Evolutionary conservation across 306 rosid genomes (phyloP).

Genomic region (Inga leiocalycina): DNA sequence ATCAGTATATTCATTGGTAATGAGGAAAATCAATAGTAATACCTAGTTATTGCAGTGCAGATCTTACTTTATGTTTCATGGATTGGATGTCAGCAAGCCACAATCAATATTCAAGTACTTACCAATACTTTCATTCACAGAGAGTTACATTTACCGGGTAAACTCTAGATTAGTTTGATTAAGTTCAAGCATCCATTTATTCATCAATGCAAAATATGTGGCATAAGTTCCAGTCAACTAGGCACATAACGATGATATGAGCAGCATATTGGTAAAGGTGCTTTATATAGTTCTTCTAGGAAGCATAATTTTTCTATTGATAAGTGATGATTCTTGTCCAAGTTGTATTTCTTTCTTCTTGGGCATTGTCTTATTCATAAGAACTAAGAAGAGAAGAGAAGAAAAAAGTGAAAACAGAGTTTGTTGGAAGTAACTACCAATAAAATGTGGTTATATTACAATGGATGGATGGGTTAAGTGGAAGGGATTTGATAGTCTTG

Average conservation of each 20-base stretch:
- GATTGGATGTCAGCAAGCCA: slow-evolving; percentile 73
- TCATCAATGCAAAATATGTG: neutral
- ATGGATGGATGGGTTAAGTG: neutral
- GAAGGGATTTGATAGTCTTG: neutral
- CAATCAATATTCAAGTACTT: slow-evolving; percentile 71
- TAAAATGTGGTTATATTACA: neutral
- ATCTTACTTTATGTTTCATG: slow-evolving; percentile 95
- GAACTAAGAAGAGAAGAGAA: neutral
- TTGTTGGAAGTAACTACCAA: neutral
- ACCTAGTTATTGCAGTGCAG: slow-evolving; percentile 68
- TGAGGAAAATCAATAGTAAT: neutral
- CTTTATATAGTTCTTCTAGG: slow-evolving; percentile 23
- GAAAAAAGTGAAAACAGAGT: neutral
- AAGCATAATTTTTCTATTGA: slow-evolving; percentile 9
- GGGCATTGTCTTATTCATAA: neutral
- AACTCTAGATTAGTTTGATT: slow-evolving; percentile 21
- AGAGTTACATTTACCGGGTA: slow-evolving; percentile 93
- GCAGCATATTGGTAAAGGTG: neutral
- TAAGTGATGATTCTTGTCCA: neutral
- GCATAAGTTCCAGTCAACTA: slow-evolving; percentile 24
- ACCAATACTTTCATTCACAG: slow-evolving; percentile 82
- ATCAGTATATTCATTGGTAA: neutral
- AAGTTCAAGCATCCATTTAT: slow-evolving; percentile 19
- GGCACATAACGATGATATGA: neutral
- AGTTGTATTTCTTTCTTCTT: neutral